These are phyloP conservation scores for Mrakia blollopis DNA, from an alignment of 768 basidiomycete species.

Conservation along the genomic window DNA sequence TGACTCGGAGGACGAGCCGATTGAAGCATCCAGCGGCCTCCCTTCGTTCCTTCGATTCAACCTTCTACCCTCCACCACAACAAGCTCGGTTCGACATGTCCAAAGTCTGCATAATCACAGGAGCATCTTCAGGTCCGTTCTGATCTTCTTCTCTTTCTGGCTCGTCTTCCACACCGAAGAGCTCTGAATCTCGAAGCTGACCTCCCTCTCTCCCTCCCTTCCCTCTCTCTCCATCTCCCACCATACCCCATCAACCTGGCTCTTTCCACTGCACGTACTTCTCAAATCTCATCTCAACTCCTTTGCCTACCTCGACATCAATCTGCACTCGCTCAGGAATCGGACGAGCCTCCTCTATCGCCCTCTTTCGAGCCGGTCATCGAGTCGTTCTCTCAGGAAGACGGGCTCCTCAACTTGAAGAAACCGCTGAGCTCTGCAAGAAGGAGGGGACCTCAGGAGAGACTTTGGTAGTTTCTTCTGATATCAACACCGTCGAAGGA, in stretches of 20 bases:
- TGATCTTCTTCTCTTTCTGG: background rate
- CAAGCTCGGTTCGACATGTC: background rate
- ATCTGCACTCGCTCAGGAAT: conserved; percentile 52
- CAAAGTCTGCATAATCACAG: conserved; percentile 72
- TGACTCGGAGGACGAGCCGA: too few relatives aligned
- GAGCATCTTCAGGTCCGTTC: conserved; percentile 64
- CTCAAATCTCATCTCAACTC: background rate
- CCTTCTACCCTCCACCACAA: too few relatives aligned
- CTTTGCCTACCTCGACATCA: background rate
- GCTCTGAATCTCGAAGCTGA: background rate
- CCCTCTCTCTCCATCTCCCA: conserved; percentile 10
- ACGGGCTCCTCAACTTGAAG: conserved; percentile 56
- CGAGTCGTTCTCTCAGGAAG: conserved; percentile 62
- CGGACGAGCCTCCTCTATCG: conserved; percentile 62
- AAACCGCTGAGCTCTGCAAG: conserved; percentile 53
- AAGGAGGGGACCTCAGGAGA: conserved; percentile 33
- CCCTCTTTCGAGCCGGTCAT: conserved; percentile 63
- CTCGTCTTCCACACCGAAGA: background rate
- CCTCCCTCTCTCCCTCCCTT: background rate
- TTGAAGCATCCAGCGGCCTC: too few relatives aligned
- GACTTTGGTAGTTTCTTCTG: conserved; percentile 55
- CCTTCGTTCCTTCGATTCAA: too few relatives aligned
- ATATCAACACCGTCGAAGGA: conserved; percentile 61
- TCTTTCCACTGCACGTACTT: too few relatives aligned
- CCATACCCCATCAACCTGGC: background rate